phyloP scores from a whole-genome alignment of 129 eudicot genomes.

The Silybum marianum region DNA sequence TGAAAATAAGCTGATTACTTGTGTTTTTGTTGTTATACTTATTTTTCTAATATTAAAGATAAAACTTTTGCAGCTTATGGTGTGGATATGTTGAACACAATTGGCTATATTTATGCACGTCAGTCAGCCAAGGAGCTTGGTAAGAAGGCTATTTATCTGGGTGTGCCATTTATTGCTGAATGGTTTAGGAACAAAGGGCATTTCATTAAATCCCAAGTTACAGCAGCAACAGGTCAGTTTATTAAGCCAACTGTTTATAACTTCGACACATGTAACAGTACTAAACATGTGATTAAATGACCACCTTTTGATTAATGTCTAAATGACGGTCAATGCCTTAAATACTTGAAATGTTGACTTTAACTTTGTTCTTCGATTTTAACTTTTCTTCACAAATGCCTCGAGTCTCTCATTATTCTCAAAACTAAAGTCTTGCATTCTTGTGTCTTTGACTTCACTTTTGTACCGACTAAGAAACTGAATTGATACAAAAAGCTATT shows the following conservation, averaged over 20 bases:
- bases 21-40: background rate
- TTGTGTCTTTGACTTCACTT: background rate
- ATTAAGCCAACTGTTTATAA: background rate
- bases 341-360: background rate
- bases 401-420: background rate
- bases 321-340: background rate
- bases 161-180: constrained; percentile 95
- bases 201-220: constrained; percentile 88
- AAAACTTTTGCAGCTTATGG: constrained; percentile 80
- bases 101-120: constrained; percentile 91
- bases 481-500: background rate
- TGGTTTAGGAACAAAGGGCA: constrained; percentile 99
- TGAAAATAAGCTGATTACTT: background rate
- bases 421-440: background rate
- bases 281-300: background rate
- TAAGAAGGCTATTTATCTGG: constrained; percentile 79
- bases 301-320: background rate
- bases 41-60: background rate
- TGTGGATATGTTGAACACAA: constrained; percentile 91
- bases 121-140: constrained; percentile 97
- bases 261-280: background rate
- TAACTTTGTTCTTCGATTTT: background rate
- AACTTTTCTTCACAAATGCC: background rate
- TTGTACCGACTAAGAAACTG: background rate
- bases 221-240: constrained; percentile 91